Evolutionary conservation across 1,139 yeast species (phyloP).

Genomic region (Saccharomyces uvarum): DNA sequence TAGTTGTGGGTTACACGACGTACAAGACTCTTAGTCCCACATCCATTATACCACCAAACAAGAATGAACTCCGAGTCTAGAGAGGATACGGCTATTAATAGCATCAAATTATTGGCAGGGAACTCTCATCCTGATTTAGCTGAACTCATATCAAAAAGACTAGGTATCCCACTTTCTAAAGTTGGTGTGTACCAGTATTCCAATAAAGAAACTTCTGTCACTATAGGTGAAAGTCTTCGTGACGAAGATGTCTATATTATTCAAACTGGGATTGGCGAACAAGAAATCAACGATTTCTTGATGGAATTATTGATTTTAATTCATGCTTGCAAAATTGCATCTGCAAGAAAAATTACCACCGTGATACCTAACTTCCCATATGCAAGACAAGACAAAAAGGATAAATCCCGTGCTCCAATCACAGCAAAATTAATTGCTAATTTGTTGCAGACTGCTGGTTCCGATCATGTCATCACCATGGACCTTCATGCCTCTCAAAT

Average conservation of each 20-base stretch:
- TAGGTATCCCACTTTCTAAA: constrained; percentile 54
- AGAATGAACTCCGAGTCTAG: neutral
- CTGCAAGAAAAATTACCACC: constrained; percentile 72
- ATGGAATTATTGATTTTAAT: constrained; percentile 66
- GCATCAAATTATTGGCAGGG: constrained; percentile 68
- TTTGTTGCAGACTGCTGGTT: constrained; percentile 68
- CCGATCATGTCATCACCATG: constrained; percentile 75
- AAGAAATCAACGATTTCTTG: constrained; percentile 55
- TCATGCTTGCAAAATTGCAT: constrained; percentile 70
- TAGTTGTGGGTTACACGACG: neutral
- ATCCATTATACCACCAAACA: neutral
- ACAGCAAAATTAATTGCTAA: constrained; percentile 78
- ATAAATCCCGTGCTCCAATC: constrained; percentile 73
- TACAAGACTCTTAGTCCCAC: neutral
- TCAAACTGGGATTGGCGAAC: constrained; percentile 63
- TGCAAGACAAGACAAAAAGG: constrained; percentile 78
- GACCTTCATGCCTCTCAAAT: constrained; percentile 83
- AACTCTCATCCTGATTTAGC: constrained; percentile 86
- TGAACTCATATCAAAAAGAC: constrained; percentile 56
- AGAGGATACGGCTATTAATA: constrained; percentile 28
- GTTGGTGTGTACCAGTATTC: constrained; percentile 63
- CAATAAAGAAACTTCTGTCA: constrained; percentile 63
- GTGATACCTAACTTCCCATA: constrained; percentile 76
- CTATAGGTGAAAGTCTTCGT: constrained; percentile 67
- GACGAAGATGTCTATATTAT: constrained; percentile 70